Conservation (phyloP, 1,284 basidiomycete species). For the Termitomyces sp. region DNA sequence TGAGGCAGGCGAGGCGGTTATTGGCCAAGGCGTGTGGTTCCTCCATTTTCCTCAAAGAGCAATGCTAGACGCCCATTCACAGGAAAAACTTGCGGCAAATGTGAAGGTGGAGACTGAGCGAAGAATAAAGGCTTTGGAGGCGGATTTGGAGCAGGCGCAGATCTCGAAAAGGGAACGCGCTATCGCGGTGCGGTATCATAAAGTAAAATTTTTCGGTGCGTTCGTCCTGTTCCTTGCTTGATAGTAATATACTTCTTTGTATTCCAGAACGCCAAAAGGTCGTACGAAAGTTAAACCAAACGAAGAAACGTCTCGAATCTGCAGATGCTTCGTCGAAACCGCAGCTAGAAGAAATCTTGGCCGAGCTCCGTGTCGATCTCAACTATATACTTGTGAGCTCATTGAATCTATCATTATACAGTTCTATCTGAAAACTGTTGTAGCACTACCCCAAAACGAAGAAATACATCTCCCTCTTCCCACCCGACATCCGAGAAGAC, state of each 20-base stretch:
- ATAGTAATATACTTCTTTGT: background rate
- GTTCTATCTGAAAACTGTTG: background rate
- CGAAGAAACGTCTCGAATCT: slow-evolving; percentile 43
- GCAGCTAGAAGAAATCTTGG: slow-evolving; percentile 46
- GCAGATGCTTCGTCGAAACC: slow-evolving; percentile 32
- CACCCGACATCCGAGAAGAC: slow-evolving; percentile 52
- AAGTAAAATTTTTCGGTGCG: slow-evolving; percentile 86
- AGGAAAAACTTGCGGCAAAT: slow-evolving; percentile 77
- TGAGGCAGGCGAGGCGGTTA: slow-evolving; percentile 75
- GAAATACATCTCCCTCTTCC: slow-evolving; percentile 86
- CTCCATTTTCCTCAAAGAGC: background rate
- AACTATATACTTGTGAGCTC: slow-evolving; percentile 76
- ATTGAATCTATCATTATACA: background rate
- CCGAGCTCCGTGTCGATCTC: slow-evolving; percentile 67
- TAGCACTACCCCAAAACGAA: slow-evolving; percentile 77
- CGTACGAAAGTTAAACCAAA: slow-evolving; percentile 63
- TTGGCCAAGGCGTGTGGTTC: slow-evolving; percentile 61
- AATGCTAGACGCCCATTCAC: background rate
- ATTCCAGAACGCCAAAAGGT: slow-evolving; percentile 76
- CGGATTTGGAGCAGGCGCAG: slow-evolving; percentile 66
- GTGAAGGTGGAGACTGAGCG: slow-evolving; percentile 75
- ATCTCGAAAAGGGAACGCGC: slow-evolving; percentile 67
- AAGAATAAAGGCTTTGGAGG: slow-evolving; percentile 67
- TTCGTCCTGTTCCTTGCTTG: slow-evolving; percentile 5
- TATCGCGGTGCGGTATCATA: slow-evolving; percentile 75